Evolutionary conservation across 148 eudicot genomes (phyloP).

Genomic region (Heliamphora exappendiculata): DNA sequence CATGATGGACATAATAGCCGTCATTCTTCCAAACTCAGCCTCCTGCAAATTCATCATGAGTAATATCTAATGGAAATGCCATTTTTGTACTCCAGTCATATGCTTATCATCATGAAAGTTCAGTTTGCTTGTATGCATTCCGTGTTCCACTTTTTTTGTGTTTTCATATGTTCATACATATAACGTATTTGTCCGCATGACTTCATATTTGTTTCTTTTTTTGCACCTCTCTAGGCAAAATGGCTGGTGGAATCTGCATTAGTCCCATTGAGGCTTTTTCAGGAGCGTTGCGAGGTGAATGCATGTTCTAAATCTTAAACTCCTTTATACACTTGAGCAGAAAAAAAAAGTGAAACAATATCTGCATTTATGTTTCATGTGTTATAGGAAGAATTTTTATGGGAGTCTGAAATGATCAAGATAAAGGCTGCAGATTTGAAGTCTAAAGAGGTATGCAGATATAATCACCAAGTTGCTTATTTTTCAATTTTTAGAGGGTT

Average conservation of each 20-base stretch:
- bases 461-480: neutral
- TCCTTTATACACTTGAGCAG: constrained; percentile 6
- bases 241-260: constrained; percentile 90
- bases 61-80: neutral
- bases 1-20: neutral
- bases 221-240: constrained; percentile 53
- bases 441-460: constrained; percentile 77
- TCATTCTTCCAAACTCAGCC: neutral
- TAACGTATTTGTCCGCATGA: neutral
- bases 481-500: neutral
- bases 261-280: constrained; percentile 79
- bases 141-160: neutral
- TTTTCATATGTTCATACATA: neutral
- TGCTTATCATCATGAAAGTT: neutral
- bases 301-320: constrained; percentile 1
- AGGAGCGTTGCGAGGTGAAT: constrained; percentile 95
- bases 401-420: constrained; percentile 96
- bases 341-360: neutral
- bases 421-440: constrained; percentile 95
- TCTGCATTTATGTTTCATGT: neutral
- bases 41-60: neutral
- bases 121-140: neutral
- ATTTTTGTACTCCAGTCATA: neutral
- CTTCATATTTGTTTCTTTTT: constrained; percentile 6
- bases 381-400: constrained; percentile 84